Evolutionary conservation across 2,329 filamentous ascomycete species (phyloP), one percentile per base, ranked within the genome.

Genomic region (Alternaria gaisen): DNA sequence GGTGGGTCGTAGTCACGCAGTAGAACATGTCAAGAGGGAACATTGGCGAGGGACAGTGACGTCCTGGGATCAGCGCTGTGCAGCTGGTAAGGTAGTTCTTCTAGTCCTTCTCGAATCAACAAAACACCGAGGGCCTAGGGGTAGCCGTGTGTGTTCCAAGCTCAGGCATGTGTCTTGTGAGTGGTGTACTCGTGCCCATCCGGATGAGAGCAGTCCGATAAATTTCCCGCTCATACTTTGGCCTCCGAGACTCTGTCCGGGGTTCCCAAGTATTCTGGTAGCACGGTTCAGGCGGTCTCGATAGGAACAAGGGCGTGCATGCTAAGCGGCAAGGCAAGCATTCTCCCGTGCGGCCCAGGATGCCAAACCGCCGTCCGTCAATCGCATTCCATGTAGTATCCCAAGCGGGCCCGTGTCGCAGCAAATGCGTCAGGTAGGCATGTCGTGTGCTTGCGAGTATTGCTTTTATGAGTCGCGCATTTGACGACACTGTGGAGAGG

Each of bases 261-360:
- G 46, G 50, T 28, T 52, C 36, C 50, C 50, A 38, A 52, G 50
- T 4, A 26, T 18, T 34, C 50, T 41, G 46, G 61, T 61, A 58
- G 70, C 70, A 72, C 68, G 68, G 68, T 67, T 63, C 67, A 70
- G 38, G 63, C 63, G 65, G 62, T 65, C 52, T 63, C 48, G 32
- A 58, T 53, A 61, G 54, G 60, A 61, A 47, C 65, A 58, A 59
- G 66, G 58, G 65, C 52, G 38, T 67, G 66, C 66, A 63, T 61
- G 56, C 41, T 62, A 62, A 65, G 65, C 61, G 65, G 61, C 61
- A 60, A 54, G 60, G 60, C 65, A 55, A 60, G 62, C 66, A 58
- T 63, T 63, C 38, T 65, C 48, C 53, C 56, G 53, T 58, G 52
- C 58, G 48, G 46, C 30, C 38, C 47, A 43, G 43, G 42, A 50